Conservation (phyloP, 2,329 filamentous ascomycete species). For the Cercospora sp. region DNA sequence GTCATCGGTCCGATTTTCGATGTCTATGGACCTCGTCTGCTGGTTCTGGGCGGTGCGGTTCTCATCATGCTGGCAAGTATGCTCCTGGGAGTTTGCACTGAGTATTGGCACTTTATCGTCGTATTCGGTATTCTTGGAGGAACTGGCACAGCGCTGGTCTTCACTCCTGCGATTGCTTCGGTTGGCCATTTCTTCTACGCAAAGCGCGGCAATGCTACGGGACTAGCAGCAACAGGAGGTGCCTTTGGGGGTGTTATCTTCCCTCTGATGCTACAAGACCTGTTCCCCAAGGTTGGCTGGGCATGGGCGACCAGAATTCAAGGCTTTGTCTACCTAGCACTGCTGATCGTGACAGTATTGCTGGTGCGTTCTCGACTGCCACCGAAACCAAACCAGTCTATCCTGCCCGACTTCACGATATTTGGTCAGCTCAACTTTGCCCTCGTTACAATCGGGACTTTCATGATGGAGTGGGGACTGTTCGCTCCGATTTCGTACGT, state of each 20-base stretch:
- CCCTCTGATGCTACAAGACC: slow-evolving; percentile 45
- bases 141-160: slow-evolving; percentile 71
- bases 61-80: slow-evolving; percentile 63
- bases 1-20: slow-evolving; percentile 35
- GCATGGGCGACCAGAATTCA: slow-evolving; percentile 49
- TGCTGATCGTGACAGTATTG: slow-evolving; percentile 41
- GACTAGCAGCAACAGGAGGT: slow-evolving; percentile 71
- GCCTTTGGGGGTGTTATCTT: slow-evolving; percentile 49
- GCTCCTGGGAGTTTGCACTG: slow-evolving; percentile 64
- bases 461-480: slow-evolving; percentile 50
- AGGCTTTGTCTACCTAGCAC: slow-evolving; percentile 45
- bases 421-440: slow-evolving; percentile 43
- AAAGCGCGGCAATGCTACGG: slow-evolving; percentile 74
- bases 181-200: slow-evolving; percentile 79
- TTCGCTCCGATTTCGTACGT: slow-evolving; percentile 75
- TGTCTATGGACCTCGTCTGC: slow-evolving; percentile 47
- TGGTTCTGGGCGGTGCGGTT: slow-evolving; percentile 66
- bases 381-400: slow-evolving; percentile 41
- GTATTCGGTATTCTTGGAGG: slow-evolving; percentile 74
- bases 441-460: slow-evolving; percentile 45
- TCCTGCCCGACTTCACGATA: slow-evolving; percentile 46
- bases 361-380: slow-evolving; percentile 47
- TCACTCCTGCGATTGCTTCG: slow-evolving; percentile 75
- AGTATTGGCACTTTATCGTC: slow-evolving; percentile 45
- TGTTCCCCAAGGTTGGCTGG: slow-evolving; percentile 45